These are phyloP conservation scores for Ganoderma leucocontextum DNA, from an alignment of 1,284 basidiomycete genomes.

Conservation along the genomic window DNA sequence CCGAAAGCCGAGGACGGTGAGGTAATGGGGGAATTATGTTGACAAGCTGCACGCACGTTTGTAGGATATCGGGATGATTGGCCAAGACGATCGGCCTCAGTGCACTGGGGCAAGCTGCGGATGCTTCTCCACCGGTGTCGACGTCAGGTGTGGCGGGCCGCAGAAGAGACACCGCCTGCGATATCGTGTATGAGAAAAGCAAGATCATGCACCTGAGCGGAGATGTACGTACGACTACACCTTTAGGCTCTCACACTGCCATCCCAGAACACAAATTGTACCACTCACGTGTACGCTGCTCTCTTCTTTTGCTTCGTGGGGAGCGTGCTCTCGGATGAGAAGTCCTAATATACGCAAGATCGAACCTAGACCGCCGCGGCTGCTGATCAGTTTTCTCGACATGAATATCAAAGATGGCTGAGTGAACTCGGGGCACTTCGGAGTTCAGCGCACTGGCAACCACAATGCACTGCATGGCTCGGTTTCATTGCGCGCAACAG, in stretches of 20 bases:
- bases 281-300: not conserved
- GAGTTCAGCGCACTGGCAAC: not conserved
- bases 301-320: not conserved
- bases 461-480: not conserved
- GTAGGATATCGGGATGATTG: not conserved
- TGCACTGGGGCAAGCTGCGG: not conserved
- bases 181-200: not conserved
- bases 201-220: slow-evolving; percentile 11
- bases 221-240: slow-evolving; percentile 15
- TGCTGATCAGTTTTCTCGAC: not conserved
- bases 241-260: slow-evolving; percentile 16
- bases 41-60: slow-evolving; percentile 20
- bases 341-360: not conserved
- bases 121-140: not conserved
- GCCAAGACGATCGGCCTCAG: slow-evolving; percentile 12
- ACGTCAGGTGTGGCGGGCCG: slow-evolving; percentile 18
- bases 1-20: not conserved
- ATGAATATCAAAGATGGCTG: not conserved
- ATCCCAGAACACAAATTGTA: not conserved
- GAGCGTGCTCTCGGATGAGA: not conserved
- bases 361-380: not conserved
- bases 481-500: not conserved
- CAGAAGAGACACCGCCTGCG: slow-evolving; percentile 8
- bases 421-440: not conserved
- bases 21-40: not conserved